phyloP scores from a whole-genome alignment of 192 early-diverging fungal species.

The Coemansia sp. region DNA sequence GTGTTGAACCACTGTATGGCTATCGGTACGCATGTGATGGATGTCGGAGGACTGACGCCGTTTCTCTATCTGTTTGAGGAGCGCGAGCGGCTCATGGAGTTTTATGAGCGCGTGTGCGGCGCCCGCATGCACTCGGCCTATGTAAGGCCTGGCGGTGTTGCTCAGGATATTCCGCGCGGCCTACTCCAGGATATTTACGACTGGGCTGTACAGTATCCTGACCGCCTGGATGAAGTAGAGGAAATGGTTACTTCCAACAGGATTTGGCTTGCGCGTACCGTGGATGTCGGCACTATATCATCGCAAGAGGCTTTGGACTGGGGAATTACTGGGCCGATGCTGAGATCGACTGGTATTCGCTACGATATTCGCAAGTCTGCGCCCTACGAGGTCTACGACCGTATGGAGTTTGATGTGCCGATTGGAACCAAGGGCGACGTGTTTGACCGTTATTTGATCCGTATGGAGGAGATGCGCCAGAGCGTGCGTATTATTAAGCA shows the following conservation, averaged over 20 bases:
- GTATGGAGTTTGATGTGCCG: conserved; percentile 97
- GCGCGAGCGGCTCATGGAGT: conserved; percentile 99
- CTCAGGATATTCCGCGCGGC: conserved; percentile 90
- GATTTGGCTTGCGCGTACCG: conserved; percentile 91
- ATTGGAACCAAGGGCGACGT: conserved; percentile 94
- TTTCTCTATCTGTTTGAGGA: conserved; percentile 99
- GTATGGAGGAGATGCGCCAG: conserved; percentile 99
- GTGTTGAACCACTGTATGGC: conserved; percentile 99
- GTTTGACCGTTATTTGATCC: conserved; percentile 95
- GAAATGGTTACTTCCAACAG: conserved; percentile 92
- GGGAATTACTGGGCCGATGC: conserved; percentile 94
- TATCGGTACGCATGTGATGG: conserved; percentile 93
- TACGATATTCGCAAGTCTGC: conserved; percentile 94
- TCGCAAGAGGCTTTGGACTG: conserved; percentile 88
- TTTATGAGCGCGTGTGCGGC: conserved; percentile 98
- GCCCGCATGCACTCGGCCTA: conserved; percentile 98
- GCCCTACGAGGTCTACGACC: conserved; percentile 95
- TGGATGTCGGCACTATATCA: conserved; percentile 85
- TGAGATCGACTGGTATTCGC: conserved; percentile 89
- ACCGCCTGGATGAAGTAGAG: conserved; percentile 93
- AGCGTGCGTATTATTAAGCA: conserved; percentile 93
- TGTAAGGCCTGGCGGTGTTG: conserved; percentile 94
- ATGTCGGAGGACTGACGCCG: conserved; percentile 97
- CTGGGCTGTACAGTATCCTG: conserved; percentile 90
- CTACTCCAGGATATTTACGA: conserved; percentile 94